Base-by-base conservation (phyloP, 179 eudicot genomes). In the Beta corolliflora region DNA sequence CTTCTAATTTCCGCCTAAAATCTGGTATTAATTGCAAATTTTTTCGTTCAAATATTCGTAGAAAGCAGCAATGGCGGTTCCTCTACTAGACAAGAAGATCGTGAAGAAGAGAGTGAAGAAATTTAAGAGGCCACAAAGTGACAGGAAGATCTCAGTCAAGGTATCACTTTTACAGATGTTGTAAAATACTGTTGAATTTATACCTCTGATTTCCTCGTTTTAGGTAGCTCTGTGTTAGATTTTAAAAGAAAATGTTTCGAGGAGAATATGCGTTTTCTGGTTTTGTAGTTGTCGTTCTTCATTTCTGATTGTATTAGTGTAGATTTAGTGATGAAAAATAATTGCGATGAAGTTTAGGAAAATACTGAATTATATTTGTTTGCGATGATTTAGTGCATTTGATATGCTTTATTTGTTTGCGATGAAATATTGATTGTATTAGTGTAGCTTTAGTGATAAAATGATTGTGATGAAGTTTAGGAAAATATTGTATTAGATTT, bases 21-120 rank as follows among this genome's bases (percentile, higher is more conserved):
- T 58, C 25, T 64, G 44, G 11, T 2, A 3, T 29, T 25, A 65
- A 23, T 29, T 63, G 29, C 41, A 65, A 9, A 3, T 44, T 71
- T 48, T 71, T 71, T 48, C 0, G 1, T 48, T 65, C 3, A 25
- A 1, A 1, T 23, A 0, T 23, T 72, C 4, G 59, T 23, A 72
- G 76, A 52, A 72, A 73, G 63, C 65, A 54, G 31, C 77, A 9
- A 75, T 75, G 65, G 77, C 66, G 52, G 77, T 75, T 8, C 77
- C 77, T 4, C 19, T 56, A 7, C 13, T 75, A 13, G 52, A 16
- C 50, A 75, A 75, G 31, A 75, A 56, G 77, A 75, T 75, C 29
- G 77, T 75, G 52, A 75, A 75, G 77, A 75, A 75, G 66, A 48
- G 77, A 3, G 66, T 75, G 1, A 58, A 75, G 66, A 64, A 58